Base-by-base conservation (phyloP, 148 eudicot species). In the Drosera capensis region DNA sequence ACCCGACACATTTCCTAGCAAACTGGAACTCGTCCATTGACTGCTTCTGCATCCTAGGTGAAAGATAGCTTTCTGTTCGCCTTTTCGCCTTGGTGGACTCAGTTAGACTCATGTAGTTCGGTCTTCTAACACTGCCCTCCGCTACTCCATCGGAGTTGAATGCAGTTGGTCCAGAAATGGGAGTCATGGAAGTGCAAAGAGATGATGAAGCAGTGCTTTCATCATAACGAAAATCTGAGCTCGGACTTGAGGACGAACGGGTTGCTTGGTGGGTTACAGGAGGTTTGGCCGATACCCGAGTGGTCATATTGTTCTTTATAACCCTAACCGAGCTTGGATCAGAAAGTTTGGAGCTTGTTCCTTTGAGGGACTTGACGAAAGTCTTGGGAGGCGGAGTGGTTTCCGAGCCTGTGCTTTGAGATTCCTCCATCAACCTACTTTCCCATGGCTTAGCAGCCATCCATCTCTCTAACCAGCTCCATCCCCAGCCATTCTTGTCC, bases 401-500 rank as follows among this genome's bases (percentile, higher is more conserved):
- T 23, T 77, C 94, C 20, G 60, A 55, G 14, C 57, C 23, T 16
- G 64, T 58, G 17, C 54, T 57, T 14, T 66, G 59, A 14, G 48
- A 57, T 63, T 83, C 75, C 55, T 83, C 97, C 87, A 88, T 83
- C 20, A 88, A 23, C 30, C 97, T 64, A 40, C 61, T 88, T 54
- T 88, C 94, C 97, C 94, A 88, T 11, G 93, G 92, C 68, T 75
- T 88, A 21, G 92, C 97, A 0, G 94, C 67, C 97, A 88, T 88
- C 97, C 97, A 88, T 14, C 92, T 68, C 46, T 85, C 99, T 39
- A 90, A 63, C 99, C 99, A 90, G 62, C 85, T 90, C 99, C 87
- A 79, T 12, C 82, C 75, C 70, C 76, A 83, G 55, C 63, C 74
- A 57, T 55, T 85, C 52, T 73, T 74, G 38, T 85, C 88, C 5